Percentiles rank a stretch among this genome's conserved stretches.
These are phyloP conservation scores for Russula brevipes DNA, from an alignment of 768 basidiomycete genomes.

Conservation along the genomic window DNA sequence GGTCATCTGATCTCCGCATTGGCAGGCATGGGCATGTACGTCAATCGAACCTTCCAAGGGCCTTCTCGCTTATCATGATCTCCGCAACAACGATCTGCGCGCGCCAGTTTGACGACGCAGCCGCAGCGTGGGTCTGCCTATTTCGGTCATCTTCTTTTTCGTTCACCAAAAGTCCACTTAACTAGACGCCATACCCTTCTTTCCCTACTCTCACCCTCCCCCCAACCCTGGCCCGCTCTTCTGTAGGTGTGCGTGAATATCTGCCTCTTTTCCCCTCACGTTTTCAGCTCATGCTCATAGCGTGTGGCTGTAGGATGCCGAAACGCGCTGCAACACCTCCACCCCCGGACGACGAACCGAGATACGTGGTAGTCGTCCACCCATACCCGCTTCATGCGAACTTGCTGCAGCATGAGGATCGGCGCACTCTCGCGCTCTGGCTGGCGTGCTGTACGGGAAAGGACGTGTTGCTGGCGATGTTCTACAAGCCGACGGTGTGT, in stretches of 20 bases:
- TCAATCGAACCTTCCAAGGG: neutral
- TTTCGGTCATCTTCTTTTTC: neutral
- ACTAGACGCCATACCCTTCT: neutral
- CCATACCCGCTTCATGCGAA: slow-evolving; percentile 43
- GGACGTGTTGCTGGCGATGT: slow-evolving; percentile 37
- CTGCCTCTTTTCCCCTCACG: neutral
- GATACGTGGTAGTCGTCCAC: slow-evolving; percentile 41
- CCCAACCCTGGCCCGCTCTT: too few relatives aligned
- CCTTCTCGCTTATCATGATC: neutral
- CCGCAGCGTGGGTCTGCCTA: neutral
- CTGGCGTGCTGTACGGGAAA: slow-evolving; percentile 39
- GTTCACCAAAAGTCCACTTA: neutral
- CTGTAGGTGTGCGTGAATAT: neutral
- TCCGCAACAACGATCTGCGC: neutral
- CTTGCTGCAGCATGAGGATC: slow-evolving; percentile 38
- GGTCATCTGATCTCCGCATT: too few relatives aligned
- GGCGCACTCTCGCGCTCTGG: slow-evolving; percentile 40
- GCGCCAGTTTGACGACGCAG: too few relatives aligned
- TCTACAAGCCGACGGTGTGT: slow-evolving; percentile 43
- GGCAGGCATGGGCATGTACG: too few relatives aligned
- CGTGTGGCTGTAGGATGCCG: slow-evolving; percentile 30
- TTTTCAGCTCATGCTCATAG: too few relatives aligned
- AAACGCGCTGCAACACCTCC: slow-evolving; percentile 42
- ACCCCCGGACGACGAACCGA: slow-evolving; percentile 41
- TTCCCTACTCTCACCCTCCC: neutral